Conservation (phyloP, 768 basidiomycete species). For the Boletellus sp. region DNA sequence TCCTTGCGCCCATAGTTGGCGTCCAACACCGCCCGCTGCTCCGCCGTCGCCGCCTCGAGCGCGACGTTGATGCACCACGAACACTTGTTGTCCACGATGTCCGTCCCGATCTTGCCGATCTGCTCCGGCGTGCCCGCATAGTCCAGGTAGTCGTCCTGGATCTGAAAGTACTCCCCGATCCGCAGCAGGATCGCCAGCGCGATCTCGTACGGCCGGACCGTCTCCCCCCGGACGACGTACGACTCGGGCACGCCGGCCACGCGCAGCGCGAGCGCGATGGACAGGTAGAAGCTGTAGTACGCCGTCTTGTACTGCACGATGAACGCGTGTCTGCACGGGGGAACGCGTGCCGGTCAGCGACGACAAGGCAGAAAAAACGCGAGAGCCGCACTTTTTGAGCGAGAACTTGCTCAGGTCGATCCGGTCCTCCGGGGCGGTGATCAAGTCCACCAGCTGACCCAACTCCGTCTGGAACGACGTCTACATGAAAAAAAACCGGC, state of each 20-base stretch:
- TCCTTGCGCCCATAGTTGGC: slow-evolving; percentile 63
- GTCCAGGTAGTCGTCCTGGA: slow-evolving; percentile 97
- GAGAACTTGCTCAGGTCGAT: slow-evolving; percentile 90
- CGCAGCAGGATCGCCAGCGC: slow-evolving; percentile 83
- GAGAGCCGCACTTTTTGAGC: slow-evolving; percentile 56
- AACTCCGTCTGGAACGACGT: slow-evolving; percentile 90
- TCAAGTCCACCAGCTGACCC: slow-evolving; percentile 92
- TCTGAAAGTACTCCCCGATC: slow-evolving; percentile 97
- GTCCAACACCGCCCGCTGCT: slow-evolving; percentile 59
- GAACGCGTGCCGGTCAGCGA: no score
- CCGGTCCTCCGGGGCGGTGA: slow-evolving; percentile 88
- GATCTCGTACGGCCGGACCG: slow-evolving; percentile 59
- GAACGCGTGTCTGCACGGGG: slow-evolving; percentile 82
- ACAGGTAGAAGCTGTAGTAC: slow-evolving; percentile 97
- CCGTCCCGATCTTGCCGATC: slow-evolving; percentile 96
- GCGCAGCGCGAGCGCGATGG: slow-evolving; percentile 91
- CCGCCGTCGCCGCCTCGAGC: slow-evolving; percentile 50
- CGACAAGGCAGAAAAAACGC: slow-evolving; percentile 17
- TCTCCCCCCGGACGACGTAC: slow-evolving; percentile 39
- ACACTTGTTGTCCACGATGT: slow-evolving; percentile 99
- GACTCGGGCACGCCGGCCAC: slow-evolving; percentile 60
- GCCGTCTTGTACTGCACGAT: slow-evolving; percentile 98
- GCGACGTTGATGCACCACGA: slow-evolving; percentile 95
- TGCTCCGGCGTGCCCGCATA: slow-evolving; percentile 85
- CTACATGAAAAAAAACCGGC: slow-evolving; percentile 8